A percentile compares a stretch with the other conserved stretches of the same genome.
Conservation (phyloP, 2,329 filamentous ascomycete species). For the Seiridium cupressi region DNA sequence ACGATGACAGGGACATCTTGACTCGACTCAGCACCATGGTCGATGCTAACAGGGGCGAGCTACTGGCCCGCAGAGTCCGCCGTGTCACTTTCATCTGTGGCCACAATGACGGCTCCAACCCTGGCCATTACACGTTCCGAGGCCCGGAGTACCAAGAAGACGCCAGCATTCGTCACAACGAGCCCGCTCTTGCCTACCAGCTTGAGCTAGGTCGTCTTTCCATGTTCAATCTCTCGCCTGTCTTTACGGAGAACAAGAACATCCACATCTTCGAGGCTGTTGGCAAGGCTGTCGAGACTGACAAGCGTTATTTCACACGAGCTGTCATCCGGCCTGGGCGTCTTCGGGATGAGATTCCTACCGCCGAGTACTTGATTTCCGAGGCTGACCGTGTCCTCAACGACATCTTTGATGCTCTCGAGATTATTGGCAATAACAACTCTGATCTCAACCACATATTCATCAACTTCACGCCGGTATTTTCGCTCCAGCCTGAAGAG, state of each 20-base stretch:
- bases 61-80: conserved; percentile 77
- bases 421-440: conserved; percentile 99
- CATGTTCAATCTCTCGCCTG: conserved; percentile 97
- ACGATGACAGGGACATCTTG: conserved; percentile 79
- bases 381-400: conserved; percentile 96
- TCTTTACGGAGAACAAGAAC: conserved; percentile 98
- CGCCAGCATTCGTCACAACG: conserved; percentile 92
- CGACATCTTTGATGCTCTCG: conserved; percentile 94
- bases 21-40: conserved; percentile 74
- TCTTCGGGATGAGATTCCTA: conserved; percentile 94
- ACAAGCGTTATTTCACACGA: conserved; percentile 98
- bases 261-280: conserved; percentile 98
- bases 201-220: conserved; percentile 90
- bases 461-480: conserved; percentile 98
- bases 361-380: conserved; percentile 96
- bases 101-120: conserved; percentile 89
- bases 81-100: conserved; percentile 96
- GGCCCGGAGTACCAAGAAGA: conserved; percentile 88
- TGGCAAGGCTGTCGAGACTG: conserved; percentile 90
- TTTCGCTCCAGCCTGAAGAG: conserved; percentile 85
- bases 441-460: conserved; percentile 99
- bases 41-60: conserved; percentile 77
- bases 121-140: conserved; percentile 97
- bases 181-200: conserved; percentile 97
- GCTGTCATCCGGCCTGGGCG: conserved; percentile 92